Conservation (phyloP, 2,329 filamentous ascomycete species). For the Venturia aucupariae region DNA sequence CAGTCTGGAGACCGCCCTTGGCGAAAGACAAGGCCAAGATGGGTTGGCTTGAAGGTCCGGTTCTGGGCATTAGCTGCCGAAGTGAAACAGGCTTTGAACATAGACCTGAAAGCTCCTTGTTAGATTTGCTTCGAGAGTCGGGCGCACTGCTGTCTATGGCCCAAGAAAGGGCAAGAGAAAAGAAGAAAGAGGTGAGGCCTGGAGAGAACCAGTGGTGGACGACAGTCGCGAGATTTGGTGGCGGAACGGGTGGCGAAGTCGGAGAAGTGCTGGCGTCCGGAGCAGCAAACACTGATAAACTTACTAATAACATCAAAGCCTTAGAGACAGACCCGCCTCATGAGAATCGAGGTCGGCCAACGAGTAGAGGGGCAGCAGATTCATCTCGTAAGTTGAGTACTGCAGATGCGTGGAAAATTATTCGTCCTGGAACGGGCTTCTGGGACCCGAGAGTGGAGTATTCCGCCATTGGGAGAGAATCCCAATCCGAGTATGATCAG, state of each 20-base stretch:
- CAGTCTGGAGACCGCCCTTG: slow-evolving; percentile 43
- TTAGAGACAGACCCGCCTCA: slow-evolving; percentile 13
- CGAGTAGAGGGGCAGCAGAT: slow-evolving; percentile 22
- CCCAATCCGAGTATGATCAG: slow-evolving; percentile 40
- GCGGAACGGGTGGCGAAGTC: slow-evolving; percentile 38
- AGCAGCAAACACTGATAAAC: slow-evolving; percentile 20
- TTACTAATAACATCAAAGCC: slow-evolving; percentile 21
- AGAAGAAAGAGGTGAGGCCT: slow-evolving; percentile 38
- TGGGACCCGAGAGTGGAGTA: slow-evolving; percentile 51
- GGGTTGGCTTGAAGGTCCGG: slow-evolving; percentile 49
- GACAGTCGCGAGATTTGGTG: slow-evolving; percentile 46
- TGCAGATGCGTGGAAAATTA: slow-evolving; percentile 43
- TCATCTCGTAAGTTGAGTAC: slow-evolving; percentile 19
- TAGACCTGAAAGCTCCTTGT: slow-evolving; percentile 15
- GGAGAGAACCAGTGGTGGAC: slow-evolving; percentile 55
- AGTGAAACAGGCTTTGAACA: slow-evolving; percentile 43
- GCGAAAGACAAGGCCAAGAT: slow-evolving; percentile 44
- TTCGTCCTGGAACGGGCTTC: slow-evolving; percentile 40
- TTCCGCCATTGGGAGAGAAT: slow-evolving; percentile 46
- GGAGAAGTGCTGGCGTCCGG: slow-evolving; percentile 22
- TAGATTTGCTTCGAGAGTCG: slow-evolving; percentile 50
- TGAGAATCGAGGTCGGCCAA: slow-evolving; percentile 21
- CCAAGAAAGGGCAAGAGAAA: slow-evolving; percentile 51
- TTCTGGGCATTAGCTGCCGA: slow-evolving; percentile 47
- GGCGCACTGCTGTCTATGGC: slow-evolving; percentile 49